Evolutionary conservation across 1,139 yeast species (phyloP), one percentile per base, ranked within the genome.

Genomic region (Suhomyces anneliseae): DNA sequence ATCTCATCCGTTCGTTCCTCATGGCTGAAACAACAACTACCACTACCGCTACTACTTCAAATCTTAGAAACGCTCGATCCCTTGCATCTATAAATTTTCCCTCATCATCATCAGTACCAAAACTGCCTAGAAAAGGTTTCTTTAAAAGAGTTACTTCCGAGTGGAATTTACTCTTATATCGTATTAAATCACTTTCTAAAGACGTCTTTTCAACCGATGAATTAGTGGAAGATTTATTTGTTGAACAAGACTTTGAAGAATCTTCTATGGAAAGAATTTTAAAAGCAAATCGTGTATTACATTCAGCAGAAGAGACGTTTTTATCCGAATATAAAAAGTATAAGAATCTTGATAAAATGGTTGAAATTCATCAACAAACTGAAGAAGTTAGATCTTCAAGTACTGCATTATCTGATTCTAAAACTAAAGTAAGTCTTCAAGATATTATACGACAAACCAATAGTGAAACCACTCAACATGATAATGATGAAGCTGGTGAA

Each of bases 121-220:
- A 51, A 42, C 26, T 33, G 7, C 26, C 48, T 8, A 54, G 50
- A 38, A 42, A 58, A 34, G 59, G 64, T 19, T 55, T 76, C 35
- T 63, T 76, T 42, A 68, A 62, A 40, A 64, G 64, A 42, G 60
- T 78, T 29, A 59, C 75, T 3, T 48, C 57, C 36, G 75, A 70
- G 61, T 70, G 71, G 61, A 64, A 60, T 55, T 52, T 63, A 14
- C 62, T 78, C 44, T 43, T 74, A 33, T 55, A 60, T 12, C 64
- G 66, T 43, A 44, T 79, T 35, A 66, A 68, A 45, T 58, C 70
- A 9, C 51, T 78, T 2, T 69, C 81, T 3, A 79, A 77, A 54
- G 76, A 72, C 36, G 72, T 70, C 8, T 67, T 76, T 44, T 61
- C 64, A 19, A 66, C 71, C 14, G 76, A 76, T 58, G 79, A 73